These are phyloP conservation scores for Aspergillus ochraceus DNA, from an alignment of 2,329 filamentous ascomycete genomes.

Conservation along the genomic window DNA sequence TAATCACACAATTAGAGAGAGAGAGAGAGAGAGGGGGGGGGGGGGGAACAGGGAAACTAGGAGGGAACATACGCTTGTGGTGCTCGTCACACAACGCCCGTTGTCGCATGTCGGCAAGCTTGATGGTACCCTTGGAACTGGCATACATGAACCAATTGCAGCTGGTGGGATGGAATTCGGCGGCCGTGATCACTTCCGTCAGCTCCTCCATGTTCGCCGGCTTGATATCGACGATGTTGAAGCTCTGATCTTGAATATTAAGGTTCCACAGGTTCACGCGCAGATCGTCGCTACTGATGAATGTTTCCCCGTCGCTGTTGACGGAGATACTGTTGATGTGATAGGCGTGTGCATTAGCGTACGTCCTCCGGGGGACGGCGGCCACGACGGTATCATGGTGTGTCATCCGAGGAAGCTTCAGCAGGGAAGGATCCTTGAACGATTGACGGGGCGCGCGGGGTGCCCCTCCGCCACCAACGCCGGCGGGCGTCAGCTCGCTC, in stretches of 20 bases:
- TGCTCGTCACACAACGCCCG: constrained; percentile 95
- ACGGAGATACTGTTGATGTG: constrained; percentile 99
- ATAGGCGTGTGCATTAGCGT: constrained; percentile 97
- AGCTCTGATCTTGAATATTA: constrained; percentile 99
- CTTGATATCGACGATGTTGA: constrained; percentile 99
- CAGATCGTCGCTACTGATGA: constrained; percentile 97
- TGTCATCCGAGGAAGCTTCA: constrained; percentile 93
- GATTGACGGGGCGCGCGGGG: constrained; percentile 69
- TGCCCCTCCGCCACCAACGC: constrained; percentile 70
- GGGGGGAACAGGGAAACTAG: too few species aligned
- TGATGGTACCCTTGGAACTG: constrained; percentile 98
- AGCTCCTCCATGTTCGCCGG: constrained; percentile 99
- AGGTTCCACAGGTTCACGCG: constrained; percentile 99
- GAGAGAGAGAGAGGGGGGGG: too few species aligned
- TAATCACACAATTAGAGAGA: constrained; percentile 41
- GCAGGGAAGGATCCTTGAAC: constrained; percentile 77
- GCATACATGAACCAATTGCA: constrained; percentile 99
- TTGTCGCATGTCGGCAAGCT: constrained; percentile 97
- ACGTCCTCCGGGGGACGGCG: constrained; percentile 91
- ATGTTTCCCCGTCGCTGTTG: constrained; percentile 98
- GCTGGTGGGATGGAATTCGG: constrained; percentile 93
- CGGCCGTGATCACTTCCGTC: constrained; percentile 97
- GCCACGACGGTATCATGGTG: constrained; percentile 98
- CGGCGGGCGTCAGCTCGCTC: constrained; percentile 80
- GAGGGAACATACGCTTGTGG: constrained; percentile 73